These are phyloP conservation scores for Scenedesmus sp. DNA, from an alignment of 163 green algal genomes.

Conservation along the genomic window DNA sequence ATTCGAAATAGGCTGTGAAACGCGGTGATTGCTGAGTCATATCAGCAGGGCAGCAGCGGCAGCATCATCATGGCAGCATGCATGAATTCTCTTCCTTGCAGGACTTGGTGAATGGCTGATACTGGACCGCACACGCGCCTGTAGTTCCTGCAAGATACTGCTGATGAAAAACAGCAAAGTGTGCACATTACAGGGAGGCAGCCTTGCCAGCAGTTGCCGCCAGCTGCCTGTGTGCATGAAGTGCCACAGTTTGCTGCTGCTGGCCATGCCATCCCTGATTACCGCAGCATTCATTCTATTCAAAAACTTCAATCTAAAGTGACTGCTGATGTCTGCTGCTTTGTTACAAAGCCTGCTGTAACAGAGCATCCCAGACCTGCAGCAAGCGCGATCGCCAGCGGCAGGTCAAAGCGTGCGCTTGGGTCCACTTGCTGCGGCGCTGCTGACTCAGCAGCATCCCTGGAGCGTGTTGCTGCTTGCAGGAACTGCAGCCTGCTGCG, in stretches of 20 bases:
- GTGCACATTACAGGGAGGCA: background rate
- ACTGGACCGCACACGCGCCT: too few relatives aligned
- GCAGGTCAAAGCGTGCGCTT: constrained; percentile 18
- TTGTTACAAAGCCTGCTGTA: background rate
- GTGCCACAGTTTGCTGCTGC: background rate
- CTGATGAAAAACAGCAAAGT: background rate
- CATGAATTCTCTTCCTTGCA: too few relatives aligned
- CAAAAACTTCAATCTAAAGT: too few relatives aligned
- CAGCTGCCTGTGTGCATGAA: background rate
- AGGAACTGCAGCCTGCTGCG: background rate
- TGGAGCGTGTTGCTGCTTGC: background rate
- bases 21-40: too few relatives aligned
- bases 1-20: background rate
- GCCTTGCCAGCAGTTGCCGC: too few relatives aligned
- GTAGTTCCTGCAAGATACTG: background rate
- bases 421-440: background rate
- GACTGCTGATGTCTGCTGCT: background rate
- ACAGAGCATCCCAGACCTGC: background rate
- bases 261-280: background rate
- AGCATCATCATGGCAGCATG: too few relatives aligned
- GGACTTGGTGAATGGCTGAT: too few relatives aligned
- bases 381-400: constrained; percentile 26
- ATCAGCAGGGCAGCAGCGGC: too few relatives aligned
- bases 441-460: background rate
- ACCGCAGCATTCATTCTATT: background rate